Conservation (phyloP, 164 flowering plant species). For the Nymphaea thermarum region DNA sequence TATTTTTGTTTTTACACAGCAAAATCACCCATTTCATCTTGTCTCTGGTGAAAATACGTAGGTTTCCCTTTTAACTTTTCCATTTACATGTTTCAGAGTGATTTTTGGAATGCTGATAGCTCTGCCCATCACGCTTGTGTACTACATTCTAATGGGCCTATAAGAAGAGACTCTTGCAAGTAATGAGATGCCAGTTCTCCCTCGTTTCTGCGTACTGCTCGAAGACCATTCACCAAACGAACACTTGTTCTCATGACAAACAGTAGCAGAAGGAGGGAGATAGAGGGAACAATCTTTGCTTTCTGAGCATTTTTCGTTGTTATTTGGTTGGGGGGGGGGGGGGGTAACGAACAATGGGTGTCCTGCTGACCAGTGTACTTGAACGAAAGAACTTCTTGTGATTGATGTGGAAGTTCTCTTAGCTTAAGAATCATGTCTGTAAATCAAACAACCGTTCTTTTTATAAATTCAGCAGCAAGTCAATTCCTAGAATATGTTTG, state of each 20-base stretch:
- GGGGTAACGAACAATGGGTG: not conserved
- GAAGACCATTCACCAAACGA: not conserved
- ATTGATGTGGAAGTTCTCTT: not conserved
- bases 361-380: not conserved
- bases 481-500: not conserved
- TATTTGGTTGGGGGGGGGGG: not conserved
- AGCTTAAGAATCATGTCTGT: not conserved
- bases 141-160: conserved; percentile 6
- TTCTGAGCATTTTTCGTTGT: not conserved
- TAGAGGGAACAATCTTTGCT: not conserved
- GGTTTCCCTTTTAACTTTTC: too few relatives aligned
- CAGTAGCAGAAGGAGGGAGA: not conserved
- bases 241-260: not conserved
- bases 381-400: not conserved
- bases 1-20: too few relatives aligned
- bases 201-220: not conserved
- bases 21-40: not conserved
- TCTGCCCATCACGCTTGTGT: conserved; percentile 7
- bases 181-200: not conserved
- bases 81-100: conserved; percentile 3
- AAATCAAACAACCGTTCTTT: not conserved
- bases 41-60: not conserved
- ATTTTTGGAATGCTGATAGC: conserved; percentile 12
- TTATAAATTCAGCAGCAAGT: not conserved
- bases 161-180: not conserved